Conservation (phyloP, 1,284 basidiomycete genomes). For the Volvariella volvacea region DNA sequence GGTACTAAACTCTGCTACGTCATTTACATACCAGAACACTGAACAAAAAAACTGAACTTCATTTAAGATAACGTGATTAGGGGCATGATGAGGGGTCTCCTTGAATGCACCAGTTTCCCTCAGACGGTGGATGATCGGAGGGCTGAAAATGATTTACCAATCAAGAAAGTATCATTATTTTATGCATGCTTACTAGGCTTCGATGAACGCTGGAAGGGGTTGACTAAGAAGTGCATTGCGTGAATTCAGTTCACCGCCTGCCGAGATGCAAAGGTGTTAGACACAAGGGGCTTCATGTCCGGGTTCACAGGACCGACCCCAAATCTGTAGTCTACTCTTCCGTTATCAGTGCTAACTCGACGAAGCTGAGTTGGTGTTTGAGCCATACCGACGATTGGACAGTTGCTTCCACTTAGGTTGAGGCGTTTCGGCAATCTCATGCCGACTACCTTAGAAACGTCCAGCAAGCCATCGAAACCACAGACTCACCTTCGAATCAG, state of each 20-base stretch:
- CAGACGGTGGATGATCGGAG: conserved; percentile 70
- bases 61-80: conserved; percentile 86
- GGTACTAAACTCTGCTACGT: conserved; percentile 46
- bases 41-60: conserved; percentile 44
- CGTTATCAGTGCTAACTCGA: conserved; percentile 5
- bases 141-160: conserved; percentile 36
- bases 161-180: conserved; percentile 2
- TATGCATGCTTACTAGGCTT: conserved; percentile 38
- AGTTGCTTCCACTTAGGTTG: conserved; percentile 83
- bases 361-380: conserved; percentile 2
- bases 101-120: conserved; percentile 54
- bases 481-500: conserved; percentile 56
- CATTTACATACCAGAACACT: conserved; percentile 1
- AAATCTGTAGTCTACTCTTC: conserved; percentile 58
- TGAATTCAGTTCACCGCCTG: conserved; percentile 63
- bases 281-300: background rate
- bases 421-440: conserved; percentile 70
- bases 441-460: background rate
- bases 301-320: conserved; percentile 44
- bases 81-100: conserved; percentile 53
- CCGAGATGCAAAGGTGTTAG: conserved; percentile 10
- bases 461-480: background rate
- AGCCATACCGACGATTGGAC: conserved; percentile 62
- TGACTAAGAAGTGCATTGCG: conserved; percentile 58
- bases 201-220: conserved; percentile 59